Conservation (phyloP, 805 yeast genomes). For the Lachancea sp. region DNA sequence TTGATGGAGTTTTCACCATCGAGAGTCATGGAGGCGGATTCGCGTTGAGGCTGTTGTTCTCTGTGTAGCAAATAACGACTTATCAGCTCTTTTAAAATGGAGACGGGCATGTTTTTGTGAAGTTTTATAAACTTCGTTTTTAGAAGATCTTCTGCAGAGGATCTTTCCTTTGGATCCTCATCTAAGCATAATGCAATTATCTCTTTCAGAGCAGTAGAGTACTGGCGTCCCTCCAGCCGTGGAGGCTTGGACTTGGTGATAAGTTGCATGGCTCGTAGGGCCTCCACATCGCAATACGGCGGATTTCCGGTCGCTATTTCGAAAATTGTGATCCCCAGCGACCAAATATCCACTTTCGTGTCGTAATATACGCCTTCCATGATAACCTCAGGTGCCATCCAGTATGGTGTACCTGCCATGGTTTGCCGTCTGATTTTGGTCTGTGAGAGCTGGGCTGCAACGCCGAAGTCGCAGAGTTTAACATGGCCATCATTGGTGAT, state of each 20-base stretch:
- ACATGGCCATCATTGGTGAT: conserved; percentile 86
- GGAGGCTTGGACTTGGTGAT: conserved; percentile 94
- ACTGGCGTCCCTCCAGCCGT: conserved; percentile 83
- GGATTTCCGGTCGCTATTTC: conserved; percentile 97
- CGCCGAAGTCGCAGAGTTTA: conserved; percentile 95
- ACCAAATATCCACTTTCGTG: conserved; percentile 95
- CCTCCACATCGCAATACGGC: conserved; percentile 93
- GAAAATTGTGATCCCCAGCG: conserved; percentile 86
- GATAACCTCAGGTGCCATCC: conserved; percentile 99
- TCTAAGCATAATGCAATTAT: conserved; percentile 87
- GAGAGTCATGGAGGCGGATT: conserved; percentile 38
- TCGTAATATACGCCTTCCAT: conserved; percentile 85
- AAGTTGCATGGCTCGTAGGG: conserved; percentile 88
- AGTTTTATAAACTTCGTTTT: conserved; percentile 66
- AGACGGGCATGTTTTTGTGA: conserved; percentile 54
- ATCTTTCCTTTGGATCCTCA: conserved; percentile 85
- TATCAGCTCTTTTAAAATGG: conserved; percentile 64
- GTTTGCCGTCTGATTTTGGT: conserved; percentile 77
- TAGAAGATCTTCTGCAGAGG: conserved; percentile 75
- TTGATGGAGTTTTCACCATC: conserved; percentile 39
- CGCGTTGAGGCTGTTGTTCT: conserved; percentile 52
- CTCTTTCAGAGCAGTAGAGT: conserved; percentile 71
- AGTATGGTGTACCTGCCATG: conserved; percentile 92
- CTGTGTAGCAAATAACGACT: conserved; percentile 70
- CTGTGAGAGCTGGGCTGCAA: conserved; percentile 86